phyloP scores from a whole-genome alignment of 257 asterid genomes.

The Plantago elongata region DNA sequence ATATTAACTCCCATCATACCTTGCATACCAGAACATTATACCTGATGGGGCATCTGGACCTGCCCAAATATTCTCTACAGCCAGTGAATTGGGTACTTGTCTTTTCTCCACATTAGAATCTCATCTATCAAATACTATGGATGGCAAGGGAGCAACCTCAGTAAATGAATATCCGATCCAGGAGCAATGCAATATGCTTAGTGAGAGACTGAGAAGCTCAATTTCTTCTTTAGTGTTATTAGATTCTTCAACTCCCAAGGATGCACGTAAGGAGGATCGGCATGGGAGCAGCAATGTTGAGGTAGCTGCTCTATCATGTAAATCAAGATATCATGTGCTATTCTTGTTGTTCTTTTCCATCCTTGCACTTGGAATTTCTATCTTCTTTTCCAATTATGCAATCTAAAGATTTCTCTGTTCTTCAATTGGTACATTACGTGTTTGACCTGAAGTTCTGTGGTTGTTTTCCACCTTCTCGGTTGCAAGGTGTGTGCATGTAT shows the following conservation, averaged over 20 bases:
- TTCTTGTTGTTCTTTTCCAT: constrained; percentile 49
- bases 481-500: too few species aligned
- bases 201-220: constrained; percentile 51
- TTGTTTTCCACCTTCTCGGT: too few species aligned
- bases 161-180: constrained; percentile 31
- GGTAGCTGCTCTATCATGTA: constrained; percentile 82
- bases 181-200: constrained; percentile 51
- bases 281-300: constrained; percentile 42
- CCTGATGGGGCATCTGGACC: constrained; percentile 52
- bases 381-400: constrained; percentile 38
- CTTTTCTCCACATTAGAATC: constrained; percentile 72
- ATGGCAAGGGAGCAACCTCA: constrained; percentile 29
- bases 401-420: constrained; percentile 21
- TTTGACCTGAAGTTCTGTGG: too few species aligned
- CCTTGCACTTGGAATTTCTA: constrained; percentile 50
- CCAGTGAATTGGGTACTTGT: constrained; percentile 58
- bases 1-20: constrained; percentile 8
- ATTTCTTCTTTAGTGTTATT: constrained; percentile 44
- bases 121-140: constrained; percentile 39
- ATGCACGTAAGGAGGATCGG: constrained; percentile 26
- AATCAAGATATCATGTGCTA: constrained; percentile 46
- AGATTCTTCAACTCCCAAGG: constrained; percentile 31
- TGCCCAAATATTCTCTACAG: constrained; percentile 54
- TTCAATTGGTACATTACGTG: not conserved
- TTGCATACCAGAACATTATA: constrained; percentile 43